Evolutionary conservation across 2,329 filamentous ascomycete species (phyloP), one percentile per base, ranked within the genome.

Genomic region (Ceratocystis destructans): DNA sequence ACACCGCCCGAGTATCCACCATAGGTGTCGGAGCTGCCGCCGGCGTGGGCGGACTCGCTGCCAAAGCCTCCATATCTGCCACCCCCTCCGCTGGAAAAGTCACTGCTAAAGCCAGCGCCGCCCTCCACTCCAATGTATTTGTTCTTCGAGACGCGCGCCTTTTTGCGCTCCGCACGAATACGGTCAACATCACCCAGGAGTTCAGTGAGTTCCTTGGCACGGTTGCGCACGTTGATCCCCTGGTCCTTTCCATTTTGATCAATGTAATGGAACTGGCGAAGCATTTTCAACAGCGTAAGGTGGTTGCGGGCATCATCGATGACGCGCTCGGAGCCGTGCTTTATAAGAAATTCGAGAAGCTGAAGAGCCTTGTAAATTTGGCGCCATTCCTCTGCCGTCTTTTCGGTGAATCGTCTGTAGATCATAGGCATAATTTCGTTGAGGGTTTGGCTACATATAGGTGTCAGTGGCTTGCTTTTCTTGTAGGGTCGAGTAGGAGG

Each of bases 351-450:
- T 76, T 99, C 93, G 74, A 99, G 87, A 66, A 99, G 82, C 81
- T 97, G 94, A 28, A 99, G 86, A 8, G 90, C 88, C 81, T 99
- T 99, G 83, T 99, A 99, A 74, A 99, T 99, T 76, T 99, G 94
- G 71, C 94, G 85, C 94, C 94, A 99, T 78, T 99, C 94, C 75
- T 99, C 94, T 66, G 94, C 93, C 6, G 91, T 83, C 80, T 99
- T 99, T 76, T 99, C 94, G 69, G 94, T 99, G 77, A 99, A 99
- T 70, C 94, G 89, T 73, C 95, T 94, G 80, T 99, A 99, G 74
- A 99, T 96, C 90, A 99, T 94, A 70, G 94, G 94, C 94, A 99
- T 99, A 75, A 99, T 97, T 77, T 99, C 94, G 77, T 97, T 97
- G 67, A 99, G 85, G 64, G 92, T 85, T 85, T 96, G 91, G 75